These are phyloP conservation scores for Pyrus pyrifolia DNA, from an alignment of 306 rosid genomes.

Conservation along the genomic window DNA sequence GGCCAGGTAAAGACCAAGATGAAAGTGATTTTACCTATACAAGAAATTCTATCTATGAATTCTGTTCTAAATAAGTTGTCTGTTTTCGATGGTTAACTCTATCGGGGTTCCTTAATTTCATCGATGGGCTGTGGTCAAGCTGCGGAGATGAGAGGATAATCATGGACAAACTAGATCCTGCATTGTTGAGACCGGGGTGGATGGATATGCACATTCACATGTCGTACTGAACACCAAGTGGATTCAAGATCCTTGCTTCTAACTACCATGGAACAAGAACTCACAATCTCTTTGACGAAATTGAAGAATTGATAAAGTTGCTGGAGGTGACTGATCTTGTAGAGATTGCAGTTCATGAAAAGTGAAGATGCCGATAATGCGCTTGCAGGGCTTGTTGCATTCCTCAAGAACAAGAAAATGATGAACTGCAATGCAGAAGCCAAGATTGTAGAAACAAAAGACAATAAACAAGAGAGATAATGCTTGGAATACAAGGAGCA, in stretches of 20 bases:
- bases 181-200: constrained; percentile 46
- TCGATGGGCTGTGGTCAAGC: constrained; percentile 45
- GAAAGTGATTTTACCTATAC: not conserved
- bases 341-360: constrained; percentile 42
- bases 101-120: constrained; percentile 36
- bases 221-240: constrained; percentile 32
- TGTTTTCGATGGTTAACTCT: constrained; percentile 31
- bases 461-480: not conserved
- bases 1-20: constrained; percentile 12
- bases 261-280: constrained; percentile 23
- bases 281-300: constrained; percentile 26
- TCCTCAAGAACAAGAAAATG: constrained; percentile 14
- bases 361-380: constrained; percentile 5
- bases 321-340: constrained; percentile 41
- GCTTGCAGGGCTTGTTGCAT: constrained; percentile 23
- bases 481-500: not conserved
- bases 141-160: constrained; percentile 36
- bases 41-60: not conserved
- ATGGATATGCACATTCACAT: constrained; percentile 50
- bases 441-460: not conserved
- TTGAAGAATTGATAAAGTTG: constrained; percentile 26
- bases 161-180: constrained; percentile 38
- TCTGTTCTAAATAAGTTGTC: not conserved
- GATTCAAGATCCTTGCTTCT: constrained; percentile 29
- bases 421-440: constrained; percentile 3